These are phyloP conservation scores for Fraxinus paxiana DNA, from an alignment of 305 asterid genomes.

Conservation along the genomic window DNA sequence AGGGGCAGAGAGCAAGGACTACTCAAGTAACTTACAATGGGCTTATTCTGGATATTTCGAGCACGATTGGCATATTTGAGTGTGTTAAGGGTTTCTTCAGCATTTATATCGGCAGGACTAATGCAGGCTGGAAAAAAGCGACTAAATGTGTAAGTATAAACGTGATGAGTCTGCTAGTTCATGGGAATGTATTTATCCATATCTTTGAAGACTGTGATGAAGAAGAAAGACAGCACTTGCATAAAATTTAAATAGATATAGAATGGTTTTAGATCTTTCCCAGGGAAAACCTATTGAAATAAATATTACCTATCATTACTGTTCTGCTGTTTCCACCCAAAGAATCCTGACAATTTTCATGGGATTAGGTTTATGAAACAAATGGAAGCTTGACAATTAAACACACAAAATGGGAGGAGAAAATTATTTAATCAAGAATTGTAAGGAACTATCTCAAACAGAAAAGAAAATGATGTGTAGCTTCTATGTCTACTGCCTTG, in stretches of 20 bases:
- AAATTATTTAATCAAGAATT: neutral
- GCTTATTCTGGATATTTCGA: constrained; percentile 92
- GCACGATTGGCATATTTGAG: constrained; percentile 97
- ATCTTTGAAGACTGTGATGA: neutral
- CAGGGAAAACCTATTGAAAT: neutral
- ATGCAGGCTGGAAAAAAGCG: constrained; percentile 66
- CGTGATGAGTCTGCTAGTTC: neutral
- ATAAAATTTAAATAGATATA: neutral
- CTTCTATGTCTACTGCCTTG: neutral
- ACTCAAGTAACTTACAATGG: constrained; percentile 55
- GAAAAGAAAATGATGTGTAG: constrained; percentile 7
- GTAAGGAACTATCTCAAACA: neutral
- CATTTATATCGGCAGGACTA: constrained; percentile 96
- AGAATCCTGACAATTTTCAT: constrained; percentile 68
- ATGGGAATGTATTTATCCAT: neutral
- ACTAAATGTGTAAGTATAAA: constrained; percentile 20
- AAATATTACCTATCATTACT: constrained; percentile 76
- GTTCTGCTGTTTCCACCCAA: constrained; percentile 99
- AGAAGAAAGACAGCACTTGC: neutral
- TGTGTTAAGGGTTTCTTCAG: constrained; percentile 93
- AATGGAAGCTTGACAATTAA: neutral
- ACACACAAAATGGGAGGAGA: neutral
- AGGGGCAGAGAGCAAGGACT: neutral
- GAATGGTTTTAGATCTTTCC: neutral
- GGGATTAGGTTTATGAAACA: neutral